Conservation (phyloP, 2,329 filamentous ascomycete species). For the Epichloe sibirici region DNA sequence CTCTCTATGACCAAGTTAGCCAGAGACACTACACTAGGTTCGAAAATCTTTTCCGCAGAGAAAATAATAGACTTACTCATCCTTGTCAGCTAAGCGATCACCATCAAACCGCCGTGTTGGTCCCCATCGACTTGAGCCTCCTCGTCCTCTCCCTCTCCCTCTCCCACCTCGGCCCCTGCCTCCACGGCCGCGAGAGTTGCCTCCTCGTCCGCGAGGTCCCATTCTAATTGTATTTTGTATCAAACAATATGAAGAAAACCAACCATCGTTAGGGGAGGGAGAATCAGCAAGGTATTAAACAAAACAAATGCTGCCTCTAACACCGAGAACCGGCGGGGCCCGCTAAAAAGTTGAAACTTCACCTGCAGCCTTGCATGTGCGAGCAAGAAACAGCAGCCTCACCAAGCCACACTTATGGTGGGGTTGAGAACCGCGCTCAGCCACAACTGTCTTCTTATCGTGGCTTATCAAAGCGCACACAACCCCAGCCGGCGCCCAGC, state of each 20-base stretch:
- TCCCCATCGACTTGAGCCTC: constrained; percentile 25
- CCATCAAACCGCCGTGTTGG: constrained; percentile 25
- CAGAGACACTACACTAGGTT: background rate
- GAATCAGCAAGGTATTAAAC: background rate
- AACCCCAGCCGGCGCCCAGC: constrained; percentile 31
- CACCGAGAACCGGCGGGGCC: background rate
- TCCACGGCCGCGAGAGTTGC: constrained; percentile 21
- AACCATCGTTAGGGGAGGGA: too few relatives aligned
- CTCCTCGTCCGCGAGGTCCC: constrained; percentile 24
- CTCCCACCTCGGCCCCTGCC: constrained; percentile 15
- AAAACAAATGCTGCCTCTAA: background rate
- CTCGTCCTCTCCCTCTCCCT: constrained; percentile 15
- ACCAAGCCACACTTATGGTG: constrained; percentile 22
- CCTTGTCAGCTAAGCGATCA: constrained; percentile 23
- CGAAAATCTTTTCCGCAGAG: background rate
- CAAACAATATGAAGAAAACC: background rate
- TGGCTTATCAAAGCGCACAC: constrained; percentile 43
- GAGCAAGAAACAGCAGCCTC: constrained; percentile 7
- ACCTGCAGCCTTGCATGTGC: constrained; percentile 22
- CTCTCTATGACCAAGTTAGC: constrained; percentile 5
- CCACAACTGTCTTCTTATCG: constrained; percentile 27
- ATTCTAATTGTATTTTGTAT: constrained; percentile 13
- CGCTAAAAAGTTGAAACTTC: constrained; percentile 9
- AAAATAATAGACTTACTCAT: constrained; percentile 20
- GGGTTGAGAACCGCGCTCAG: constrained; percentile 10